A percentile compares a stretch with the other conserved stretches of the same genome.
Conservation (phyloP, 202 grass and related monocot genomes). For the Schoenoplectus tabernaemontani region DNA sequence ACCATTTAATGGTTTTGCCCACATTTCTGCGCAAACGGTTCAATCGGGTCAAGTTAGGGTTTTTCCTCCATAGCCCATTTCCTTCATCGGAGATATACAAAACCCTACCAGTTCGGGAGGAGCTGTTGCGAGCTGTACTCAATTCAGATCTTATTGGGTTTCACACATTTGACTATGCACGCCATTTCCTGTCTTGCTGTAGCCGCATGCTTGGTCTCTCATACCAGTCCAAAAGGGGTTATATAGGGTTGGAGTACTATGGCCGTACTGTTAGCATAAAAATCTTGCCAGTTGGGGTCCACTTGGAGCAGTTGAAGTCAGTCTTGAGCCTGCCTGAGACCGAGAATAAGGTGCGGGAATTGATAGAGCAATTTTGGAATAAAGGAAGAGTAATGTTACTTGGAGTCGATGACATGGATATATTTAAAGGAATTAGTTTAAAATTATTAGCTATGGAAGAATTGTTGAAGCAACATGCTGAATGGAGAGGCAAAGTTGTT, state of each 20-base stretch:
- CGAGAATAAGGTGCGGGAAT: conserved; percentile 50
- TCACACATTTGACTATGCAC: conserved; percentile 94
- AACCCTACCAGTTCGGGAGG: conserved; percentile 77
- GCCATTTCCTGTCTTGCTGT: conserved; percentile 89
- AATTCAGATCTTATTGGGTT: conserved; percentile 93
- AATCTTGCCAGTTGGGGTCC: conserved; percentile 70
- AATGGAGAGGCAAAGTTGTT: conserved; percentile 78
- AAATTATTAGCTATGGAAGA: conserved; percentile 91
- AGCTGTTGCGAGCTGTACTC: conserved; percentile 69
- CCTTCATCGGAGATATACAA: conserved; percentile 92
- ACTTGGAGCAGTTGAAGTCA: conserved; percentile 60
- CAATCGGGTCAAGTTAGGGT: conserved; percentile 81
- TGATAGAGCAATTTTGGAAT: conserved; percentile 46
- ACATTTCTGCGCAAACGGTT: conserved; percentile 89
- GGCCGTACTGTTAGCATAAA: conserved; percentile 87
- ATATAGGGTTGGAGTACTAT: conserved; percentile 85
- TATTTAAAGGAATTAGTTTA: conserved; percentile 89
- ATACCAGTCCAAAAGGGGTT: conserved; percentile 75
- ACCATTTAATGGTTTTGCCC: conserved; percentile 91
- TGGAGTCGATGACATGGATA: conserved; percentile 95
- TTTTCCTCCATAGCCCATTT: conserved; percentile 85
- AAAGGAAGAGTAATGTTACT: conserved; percentile 65
- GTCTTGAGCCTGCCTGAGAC: conserved; percentile 48
- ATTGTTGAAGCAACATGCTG: conserved; percentile 53
- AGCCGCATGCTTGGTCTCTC: conserved; percentile 72